A percentile compares a stretch with the other conserved stretches of the same genome.
Conservation (phyloP, 2,329 filamentous ascomycete genomes). For the Helicocarpus griseus region DNA sequence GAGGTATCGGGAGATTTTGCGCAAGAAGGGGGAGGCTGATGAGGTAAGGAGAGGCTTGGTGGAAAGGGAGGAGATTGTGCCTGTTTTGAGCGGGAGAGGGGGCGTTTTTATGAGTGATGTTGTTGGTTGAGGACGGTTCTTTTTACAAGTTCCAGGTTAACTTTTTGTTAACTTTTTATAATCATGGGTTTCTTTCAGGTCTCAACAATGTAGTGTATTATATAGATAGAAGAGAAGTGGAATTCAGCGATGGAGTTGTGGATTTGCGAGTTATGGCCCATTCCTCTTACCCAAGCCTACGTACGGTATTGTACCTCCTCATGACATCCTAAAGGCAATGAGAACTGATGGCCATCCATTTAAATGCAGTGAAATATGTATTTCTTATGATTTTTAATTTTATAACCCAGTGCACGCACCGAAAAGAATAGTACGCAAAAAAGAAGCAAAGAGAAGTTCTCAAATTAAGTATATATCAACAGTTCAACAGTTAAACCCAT, state of each 20-base stretch:
- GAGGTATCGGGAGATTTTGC: not conserved
- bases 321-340: no score
- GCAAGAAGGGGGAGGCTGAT: not conserved
- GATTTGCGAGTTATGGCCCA: no score
- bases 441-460: no score
- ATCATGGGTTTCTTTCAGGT: not conserved
- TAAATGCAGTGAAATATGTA: no score
- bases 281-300: not conserved
- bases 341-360: no score
- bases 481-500: no score
- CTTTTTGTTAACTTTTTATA: not conserved
- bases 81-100: not conserved
- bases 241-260: not conserved
- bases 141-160: not conserved
- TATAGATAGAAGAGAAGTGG: not conserved
- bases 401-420: no score
- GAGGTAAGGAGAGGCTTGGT: not conserved
- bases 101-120: not conserved
- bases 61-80: not conserved
- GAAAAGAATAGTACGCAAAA: no score
- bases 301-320: not conserved
- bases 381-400: no score
- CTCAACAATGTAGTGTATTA: not conserved
- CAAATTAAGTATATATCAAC: no score
- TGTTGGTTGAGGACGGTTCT: not conserved